A percentile compares a stretch with the other conserved stretches of the same genome.
phyloP scores from a whole-genome alignment of 2,329 filamentous ascomycete genomes.

The Fonsecaea monophora region DNA sequence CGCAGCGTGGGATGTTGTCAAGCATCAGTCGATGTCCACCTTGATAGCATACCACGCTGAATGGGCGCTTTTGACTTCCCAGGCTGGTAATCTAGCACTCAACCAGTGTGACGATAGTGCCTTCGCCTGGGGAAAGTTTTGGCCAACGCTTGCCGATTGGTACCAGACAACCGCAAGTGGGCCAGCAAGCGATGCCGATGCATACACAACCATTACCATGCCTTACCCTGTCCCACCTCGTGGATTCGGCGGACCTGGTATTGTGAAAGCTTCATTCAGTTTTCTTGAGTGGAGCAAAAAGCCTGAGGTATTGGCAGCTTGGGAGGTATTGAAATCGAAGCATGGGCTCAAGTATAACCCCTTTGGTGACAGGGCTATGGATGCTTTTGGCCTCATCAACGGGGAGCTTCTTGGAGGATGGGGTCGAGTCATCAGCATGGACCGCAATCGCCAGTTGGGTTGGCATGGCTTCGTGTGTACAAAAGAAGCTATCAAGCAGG shows the following conservation, averaged over 20 bases:
- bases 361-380: constrained; percentile 20
- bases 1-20: constrained; percentile 51
- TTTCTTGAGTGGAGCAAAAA: constrained; percentile 56
- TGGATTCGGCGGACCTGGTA: constrained; percentile 48
- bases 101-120: constrained; percentile 55
- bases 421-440: constrained; percentile 39
- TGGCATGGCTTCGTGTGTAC: constrained; percentile 40
- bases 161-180: constrained; percentile 49
- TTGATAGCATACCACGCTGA: constrained; percentile 59
- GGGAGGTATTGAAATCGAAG: constrained; percentile 53
- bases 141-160: constrained; percentile 55
- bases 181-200: constrained; percentile 40
- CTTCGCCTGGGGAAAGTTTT: constrained; percentile 58
- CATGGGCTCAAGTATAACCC: constrained; percentile 46
- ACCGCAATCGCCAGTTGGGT: constrained; percentile 21
- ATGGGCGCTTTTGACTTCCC: constrained; percentile 55
- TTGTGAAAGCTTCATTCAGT: constrained; percentile 49
- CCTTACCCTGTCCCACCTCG: constrained; percentile 19
- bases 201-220: constrained; percentile 38
- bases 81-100: constrained; percentile 54
- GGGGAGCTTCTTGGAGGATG: constrained; percentile 26
- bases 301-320: constrained; percentile 52
- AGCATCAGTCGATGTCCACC: constrained; percentile 46
- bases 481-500: constrained; percentile 35
- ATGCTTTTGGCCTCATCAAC: constrained; percentile 25